Evolutionary conservation across 208 protist genomes (phyloP).

Genomic region (Trypanosoma congolense): DNA sequence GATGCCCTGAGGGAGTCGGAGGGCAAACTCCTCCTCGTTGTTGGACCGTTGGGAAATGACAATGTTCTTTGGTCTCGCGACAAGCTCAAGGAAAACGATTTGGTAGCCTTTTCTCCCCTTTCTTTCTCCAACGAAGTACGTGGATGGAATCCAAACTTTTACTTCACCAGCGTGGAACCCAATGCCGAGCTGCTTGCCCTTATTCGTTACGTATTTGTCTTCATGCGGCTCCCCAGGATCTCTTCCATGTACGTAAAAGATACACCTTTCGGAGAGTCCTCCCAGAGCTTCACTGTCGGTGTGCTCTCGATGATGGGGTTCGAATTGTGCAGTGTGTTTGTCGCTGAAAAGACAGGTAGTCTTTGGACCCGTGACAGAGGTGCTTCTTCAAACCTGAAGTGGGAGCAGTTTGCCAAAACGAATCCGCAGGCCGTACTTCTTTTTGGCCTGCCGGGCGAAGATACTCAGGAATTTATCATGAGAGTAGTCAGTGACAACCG

Average conservation of each 20-base stretch:
- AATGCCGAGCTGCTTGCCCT: conserved; percentile 1
- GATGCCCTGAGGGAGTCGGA: neutral
- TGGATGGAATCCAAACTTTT: conserved; percentile 1
- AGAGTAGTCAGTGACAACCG: neutral
- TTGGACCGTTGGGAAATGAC: neutral
- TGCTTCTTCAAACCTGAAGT: neutral
- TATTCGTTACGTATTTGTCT: neutral
- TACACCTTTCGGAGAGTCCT: neutral
- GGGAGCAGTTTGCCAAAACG: conserved; percentile 1
- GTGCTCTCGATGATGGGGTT: neutral
- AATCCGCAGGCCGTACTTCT: neutral
- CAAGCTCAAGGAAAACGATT: neutral
- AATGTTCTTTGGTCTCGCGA: neutral
- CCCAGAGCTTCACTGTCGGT: neutral
- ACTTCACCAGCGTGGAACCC: neutral
- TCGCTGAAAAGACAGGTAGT: neutral
- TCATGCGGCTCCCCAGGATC: neutral
- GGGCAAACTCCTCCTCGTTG: neutral
- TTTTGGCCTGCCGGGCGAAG: neutral
- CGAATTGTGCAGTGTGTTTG: neutral
- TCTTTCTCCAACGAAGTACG: neutral
- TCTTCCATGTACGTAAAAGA: conserved; percentile 1
- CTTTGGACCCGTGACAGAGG: neutral
- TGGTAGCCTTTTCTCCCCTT: neutral
- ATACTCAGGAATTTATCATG: neutral